phyloP scores from a whole-genome alignment of 495 filamentous ascomycete genomes.

The Penicillium argentinense region DNA sequence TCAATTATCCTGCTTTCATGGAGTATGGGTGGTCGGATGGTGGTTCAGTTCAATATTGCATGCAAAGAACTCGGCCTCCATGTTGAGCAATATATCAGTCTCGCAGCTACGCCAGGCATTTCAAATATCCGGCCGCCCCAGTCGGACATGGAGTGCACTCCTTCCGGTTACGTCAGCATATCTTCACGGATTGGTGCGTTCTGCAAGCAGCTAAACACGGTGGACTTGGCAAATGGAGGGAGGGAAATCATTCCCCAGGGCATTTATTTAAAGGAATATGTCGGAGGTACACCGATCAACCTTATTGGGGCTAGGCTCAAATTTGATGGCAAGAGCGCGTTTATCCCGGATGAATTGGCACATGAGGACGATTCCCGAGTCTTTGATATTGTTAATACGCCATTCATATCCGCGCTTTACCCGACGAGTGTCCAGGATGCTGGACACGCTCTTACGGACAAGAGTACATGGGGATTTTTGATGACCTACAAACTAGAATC shows the following conservation, averaged over 20 bases:
- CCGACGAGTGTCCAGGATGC: slow-evolving; percentile 13
- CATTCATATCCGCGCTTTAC: slow-evolving; percentile 17
- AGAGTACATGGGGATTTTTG: slow-evolving; percentile 19
- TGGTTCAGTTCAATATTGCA: slow-evolving; percentile 19
- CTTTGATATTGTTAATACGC: slow-evolving; percentile 15
- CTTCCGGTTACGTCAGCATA: slow-evolving; percentile 11
- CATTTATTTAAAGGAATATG: slow-evolving; percentile 22
- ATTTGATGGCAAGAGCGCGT: slow-evolving; percentile 8
- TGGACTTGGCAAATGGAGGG: slow-evolving; percentile 8
- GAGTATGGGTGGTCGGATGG: slow-evolving; percentile 28
- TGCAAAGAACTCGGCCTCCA: slow-evolving; percentile 14
- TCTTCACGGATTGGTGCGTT: slow-evolving; percentile 8
- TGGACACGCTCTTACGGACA: slow-evolving; percentile 17
- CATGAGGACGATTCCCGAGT: slow-evolving; percentile 22
- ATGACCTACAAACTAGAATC: slow-evolving; percentile 17
- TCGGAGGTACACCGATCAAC: slow-evolving; percentile 21
- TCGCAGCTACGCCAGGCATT: slow-evolving; percentile 25
- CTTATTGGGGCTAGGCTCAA: slow-evolving; percentile 16
- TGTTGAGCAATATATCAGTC: slow-evolving; percentile 19
- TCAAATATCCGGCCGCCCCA: slow-evolving; percentile 10
- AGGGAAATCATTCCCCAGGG: slow-evolving; percentile 13
- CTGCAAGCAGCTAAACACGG: slow-evolving; percentile 9
- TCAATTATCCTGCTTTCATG: slow-evolving; percentile 18
- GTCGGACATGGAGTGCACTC: not conserved
- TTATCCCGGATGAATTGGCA: slow-evolving; percentile 10